Evolutionary conservation across 169 alveolate species (phyloP), one percentile per base, ranked within the genome.

Genomic region (Perkinsus chesapeaki): DNA sequence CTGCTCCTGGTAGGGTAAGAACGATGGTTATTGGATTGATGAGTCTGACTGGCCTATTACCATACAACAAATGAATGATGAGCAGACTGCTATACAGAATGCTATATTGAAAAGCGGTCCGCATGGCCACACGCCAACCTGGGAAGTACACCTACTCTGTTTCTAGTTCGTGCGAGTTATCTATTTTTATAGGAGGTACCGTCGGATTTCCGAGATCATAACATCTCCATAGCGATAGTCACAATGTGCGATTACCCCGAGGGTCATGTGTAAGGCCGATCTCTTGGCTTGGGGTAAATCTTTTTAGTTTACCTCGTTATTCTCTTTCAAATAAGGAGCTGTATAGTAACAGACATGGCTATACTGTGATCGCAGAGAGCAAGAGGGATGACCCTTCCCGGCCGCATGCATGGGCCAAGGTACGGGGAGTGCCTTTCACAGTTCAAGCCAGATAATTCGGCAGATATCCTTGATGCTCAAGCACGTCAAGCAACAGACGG

Each of bases 331-430:
- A 91, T 31, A 39, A 91, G 38, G 72, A 91, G 37, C 39, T 91
- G 72, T 91, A 91, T 31, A 47, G 72, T 39, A 91, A 91, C 39
- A 31, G 39, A 37, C 92, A 91, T 34, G 92, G 92, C 20, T 91
- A 91, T 60, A 0, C 36, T 27, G 39, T 38, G 19, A 23, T 19
- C 60, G 92, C 39, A 0, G 92, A 91, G 34, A 31, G 5, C 36
- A 38, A 39, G 36, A 48, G 92, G 27, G 27, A 38, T 12, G 92
- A 91, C 92, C 48, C 48, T 3, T 16, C 39, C 38, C 92, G 92
- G 34, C 92, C 92, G 43, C 92, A 91, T 34, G 92, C 92, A 27
- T 91, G 92, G 92, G 92, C 72, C 48, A 91, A 91, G n/a, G 39
- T 43, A 43, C 60, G 23, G 5, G 60, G 16, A 16, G 5, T 43